phyloP scores from a whole-genome alignment of 345 rosid species.

The Durio zibethinus region DNA sequence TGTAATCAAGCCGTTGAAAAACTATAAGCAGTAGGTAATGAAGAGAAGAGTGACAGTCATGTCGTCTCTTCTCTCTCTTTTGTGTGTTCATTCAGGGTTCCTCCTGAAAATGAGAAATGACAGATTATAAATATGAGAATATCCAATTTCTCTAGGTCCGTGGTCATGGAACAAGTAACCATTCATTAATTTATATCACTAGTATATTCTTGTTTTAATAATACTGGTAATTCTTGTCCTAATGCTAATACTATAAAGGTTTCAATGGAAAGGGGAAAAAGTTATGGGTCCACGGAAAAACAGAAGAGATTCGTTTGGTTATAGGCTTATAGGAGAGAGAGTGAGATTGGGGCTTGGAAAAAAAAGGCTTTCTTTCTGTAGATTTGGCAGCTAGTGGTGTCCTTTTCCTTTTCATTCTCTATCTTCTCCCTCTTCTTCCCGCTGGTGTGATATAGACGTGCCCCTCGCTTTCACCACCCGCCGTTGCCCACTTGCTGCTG shows the following conservation, averaged over 20 bases:
- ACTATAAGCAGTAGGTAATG: background rate
- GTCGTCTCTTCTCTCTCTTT: background rate
- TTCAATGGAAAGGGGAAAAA: background rate
- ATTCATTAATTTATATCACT: conserved; percentile 4
- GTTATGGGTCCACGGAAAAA: conserved; percentile 16
- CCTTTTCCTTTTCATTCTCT: conserved; percentile 29
- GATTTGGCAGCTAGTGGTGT: conserved; percentile 28
- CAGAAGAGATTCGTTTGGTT: conserved; percentile 24
- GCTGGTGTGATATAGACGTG: no score
- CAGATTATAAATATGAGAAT: no score
- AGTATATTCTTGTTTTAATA: background rate
- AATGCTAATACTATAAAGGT: background rate
- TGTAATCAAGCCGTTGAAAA: background rate
- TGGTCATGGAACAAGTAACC: conserved; percentile 12
- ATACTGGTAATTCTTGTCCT: background rate
- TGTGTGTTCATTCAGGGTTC: no score
- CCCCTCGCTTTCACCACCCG: no score
- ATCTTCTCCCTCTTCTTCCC: no score
- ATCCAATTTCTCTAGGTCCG: conserved; percentile 15
- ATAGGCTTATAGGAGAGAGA: background rate
- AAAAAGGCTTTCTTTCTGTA: conserved; percentile 14
- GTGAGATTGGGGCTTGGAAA: conserved; percentile 1
- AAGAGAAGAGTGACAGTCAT: background rate
- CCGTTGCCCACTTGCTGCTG: no score
- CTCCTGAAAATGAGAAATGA: background rate